Conservation (phyloP, 1,139 yeast species). For the Kodamaea alishanica region DNA sequence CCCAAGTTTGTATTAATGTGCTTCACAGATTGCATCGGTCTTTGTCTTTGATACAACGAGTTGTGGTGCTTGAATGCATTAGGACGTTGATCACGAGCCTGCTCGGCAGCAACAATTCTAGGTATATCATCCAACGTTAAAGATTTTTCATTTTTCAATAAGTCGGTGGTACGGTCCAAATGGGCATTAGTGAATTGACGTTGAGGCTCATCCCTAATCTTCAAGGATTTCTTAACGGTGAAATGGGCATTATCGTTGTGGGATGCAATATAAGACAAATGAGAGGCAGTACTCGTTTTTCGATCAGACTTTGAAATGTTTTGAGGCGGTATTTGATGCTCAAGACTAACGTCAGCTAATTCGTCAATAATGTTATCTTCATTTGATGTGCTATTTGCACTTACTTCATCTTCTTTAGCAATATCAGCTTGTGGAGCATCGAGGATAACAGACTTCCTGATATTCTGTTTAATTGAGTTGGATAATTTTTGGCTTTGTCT, state of each 20-base stretch:
- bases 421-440: slow-evolving; percentile 59
- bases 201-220: slow-evolving; percentile 46
- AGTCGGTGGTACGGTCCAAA: slow-evolving; percentile 57
- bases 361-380: slow-evolving; percentile 16
- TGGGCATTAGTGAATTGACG: slow-evolving; percentile 30
- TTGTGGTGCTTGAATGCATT: slow-evolving; percentile 76
- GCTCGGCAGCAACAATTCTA: slow-evolving; percentile 94
- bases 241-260: slow-evolving; percentile 34
- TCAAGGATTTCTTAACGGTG: slow-evolving; percentile 33
- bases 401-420: slow-evolving; percentile 19
- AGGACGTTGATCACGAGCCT: slow-evolving; percentile 88
- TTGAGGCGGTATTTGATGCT: neutral
- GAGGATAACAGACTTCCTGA: slow-evolving; percentile 42
- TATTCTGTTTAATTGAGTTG: slow-evolving; percentile 49
- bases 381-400: slow-evolving; percentile 13
- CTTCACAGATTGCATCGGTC: slow-evolving; percentile 33
- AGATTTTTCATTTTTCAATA: slow-evolving; percentile 76
- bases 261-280: slow-evolving; percentile 20
- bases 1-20: slow-evolving; percentile 8
- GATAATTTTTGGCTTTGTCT: slow-evolving; percentile 67
- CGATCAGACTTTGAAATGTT: slow-evolving; percentile 9
- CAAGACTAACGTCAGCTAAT: slow-evolving; percentile 9
- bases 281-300: slow-evolving; percentile 19
- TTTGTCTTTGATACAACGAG: slow-evolving; percentile 40
- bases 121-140: slow-evolving; percentile 95